These are phyloP conservation scores for Viola pubescens DNA, from an alignment of 441 rosid genomes.

Conservation along the genomic window DNA sequence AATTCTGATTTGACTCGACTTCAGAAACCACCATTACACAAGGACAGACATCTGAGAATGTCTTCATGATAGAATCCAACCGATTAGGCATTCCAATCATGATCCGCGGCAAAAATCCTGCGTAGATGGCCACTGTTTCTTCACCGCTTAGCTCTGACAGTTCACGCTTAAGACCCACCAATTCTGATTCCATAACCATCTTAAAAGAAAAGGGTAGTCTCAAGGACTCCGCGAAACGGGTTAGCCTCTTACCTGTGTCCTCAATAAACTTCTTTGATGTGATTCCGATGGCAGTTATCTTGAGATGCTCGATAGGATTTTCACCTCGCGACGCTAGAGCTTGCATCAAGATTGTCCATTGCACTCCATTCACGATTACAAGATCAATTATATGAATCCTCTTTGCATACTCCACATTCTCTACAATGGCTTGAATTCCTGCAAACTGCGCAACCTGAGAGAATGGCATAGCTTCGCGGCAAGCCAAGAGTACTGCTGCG, in stretches of 20 bases:
- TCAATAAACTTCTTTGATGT: background rate
- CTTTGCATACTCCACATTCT: conserved; percentile 9
- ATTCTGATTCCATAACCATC: conserved; percentile 10
- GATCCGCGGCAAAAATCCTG: background rate
- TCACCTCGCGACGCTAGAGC: conserved; percentile 15
- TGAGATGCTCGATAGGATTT: conserved; percentile 20
- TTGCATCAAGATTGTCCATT: conserved; percentile 34
- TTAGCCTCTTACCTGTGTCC: conserved; percentile 18
- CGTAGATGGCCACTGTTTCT: conserved; percentile 18
- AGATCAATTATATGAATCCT: conserved; percentile 19
- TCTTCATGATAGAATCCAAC: conserved; percentile 12
- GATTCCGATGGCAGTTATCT: conserved; percentile 23
- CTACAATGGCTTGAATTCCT: conserved; percentile 23
- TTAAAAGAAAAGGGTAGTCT: conserved; percentile 17
- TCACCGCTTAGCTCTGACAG: background rate
- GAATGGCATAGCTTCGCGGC: conserved; percentile 4
- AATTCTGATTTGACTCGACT: conserved; percentile 12
- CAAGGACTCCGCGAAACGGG: conserved; percentile 17
- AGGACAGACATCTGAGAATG: conserved; percentile 9
- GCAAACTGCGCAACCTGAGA: conserved; percentile 7
- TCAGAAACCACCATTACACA: conserved; percentile 9
- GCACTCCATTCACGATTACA: conserved; percentile 15
- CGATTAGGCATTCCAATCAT: conserved; percentile 4
- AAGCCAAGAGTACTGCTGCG: background rate
- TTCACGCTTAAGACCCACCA: conserved; percentile 12